Conservation (phyloP, 176 grass and related monocot genomes). For the Zoysia japonica region DNA sequence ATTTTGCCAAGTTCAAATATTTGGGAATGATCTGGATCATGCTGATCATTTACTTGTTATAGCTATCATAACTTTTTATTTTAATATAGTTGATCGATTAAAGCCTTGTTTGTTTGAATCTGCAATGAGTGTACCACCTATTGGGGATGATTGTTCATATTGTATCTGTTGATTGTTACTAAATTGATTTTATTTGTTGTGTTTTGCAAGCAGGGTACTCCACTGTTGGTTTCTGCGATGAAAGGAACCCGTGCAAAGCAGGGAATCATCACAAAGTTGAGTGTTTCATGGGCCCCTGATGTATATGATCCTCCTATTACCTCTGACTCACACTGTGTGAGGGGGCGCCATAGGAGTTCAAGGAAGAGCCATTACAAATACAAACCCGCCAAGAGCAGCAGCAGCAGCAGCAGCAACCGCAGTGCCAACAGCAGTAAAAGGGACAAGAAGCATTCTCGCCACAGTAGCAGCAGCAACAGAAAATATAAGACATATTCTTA, state of each 20-base stretch:
- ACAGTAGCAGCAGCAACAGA: constrained; percentile 43
- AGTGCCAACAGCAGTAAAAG: constrained; percentile 45
- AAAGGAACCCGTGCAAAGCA: constrained; percentile 74
- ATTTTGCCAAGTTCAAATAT: background rate
- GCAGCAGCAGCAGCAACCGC: constrained; percentile 43
- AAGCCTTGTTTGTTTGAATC: constrained; percentile 7
- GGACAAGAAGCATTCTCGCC: constrained; percentile 64
- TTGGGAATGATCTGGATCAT: background rate
- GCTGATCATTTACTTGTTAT: background rate
- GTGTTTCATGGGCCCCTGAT: constrained; percentile 79
- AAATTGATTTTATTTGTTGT: constrained; percentile 6
- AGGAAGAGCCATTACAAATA: constrained; percentile 73
- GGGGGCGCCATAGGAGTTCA: constrained; percentile 38
- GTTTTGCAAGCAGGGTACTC: constrained; percentile 42
- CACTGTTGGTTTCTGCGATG: constrained; percentile 56
- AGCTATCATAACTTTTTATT: background rate
- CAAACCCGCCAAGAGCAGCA: constrained; percentile 51
- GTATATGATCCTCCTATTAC: constrained; percentile 96
- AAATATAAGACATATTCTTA: constrained; percentile 43
- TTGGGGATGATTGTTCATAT: background rate
- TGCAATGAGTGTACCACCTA: background rate
- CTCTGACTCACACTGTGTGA: constrained; percentile 77
- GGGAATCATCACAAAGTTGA: constrained; percentile 54
- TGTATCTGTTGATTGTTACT: background rate
- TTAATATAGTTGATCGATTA: background rate